A percentile compares a stretch with the other conserved stretches of the same genome.
These are phyloP conservation scores for Trichoderma parareesei DNA, from an alignment of 495 filamentous ascomycete species.

Conservation along the genomic window DNA sequence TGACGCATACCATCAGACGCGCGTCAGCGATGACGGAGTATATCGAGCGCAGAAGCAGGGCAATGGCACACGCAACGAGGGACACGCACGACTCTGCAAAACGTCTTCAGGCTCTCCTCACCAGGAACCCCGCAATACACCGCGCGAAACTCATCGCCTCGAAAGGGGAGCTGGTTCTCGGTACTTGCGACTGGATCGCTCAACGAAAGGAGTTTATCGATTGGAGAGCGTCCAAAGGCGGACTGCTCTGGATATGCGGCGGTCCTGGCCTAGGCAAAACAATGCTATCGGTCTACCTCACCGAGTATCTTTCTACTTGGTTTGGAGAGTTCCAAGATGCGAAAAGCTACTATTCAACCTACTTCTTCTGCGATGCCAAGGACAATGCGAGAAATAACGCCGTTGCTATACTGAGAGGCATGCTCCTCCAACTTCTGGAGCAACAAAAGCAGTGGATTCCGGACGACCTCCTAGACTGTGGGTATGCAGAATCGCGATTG, in stretches of 20 bases:
- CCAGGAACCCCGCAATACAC: neutral
- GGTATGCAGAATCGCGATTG: neutral
- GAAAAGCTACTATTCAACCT: neutral
- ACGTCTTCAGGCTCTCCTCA: neutral
- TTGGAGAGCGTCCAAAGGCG: neutral
- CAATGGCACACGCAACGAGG: neutral
- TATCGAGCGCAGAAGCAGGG: neutral
- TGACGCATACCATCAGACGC: neutral
- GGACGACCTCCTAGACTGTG: too few species aligned
- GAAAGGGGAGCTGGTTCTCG: neutral
- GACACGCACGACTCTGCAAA: too few species aligned
- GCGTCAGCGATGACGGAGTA: neutral
- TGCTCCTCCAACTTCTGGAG: neutral
- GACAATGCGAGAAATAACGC: neutral
- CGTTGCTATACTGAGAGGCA: neutral
- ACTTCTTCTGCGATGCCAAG: slow-evolving; percentile 1
- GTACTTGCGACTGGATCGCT: neutral
- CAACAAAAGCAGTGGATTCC: neutral
- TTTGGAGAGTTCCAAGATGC: too few species aligned
- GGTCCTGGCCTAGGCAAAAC: neutral
- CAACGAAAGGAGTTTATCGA: neutral
- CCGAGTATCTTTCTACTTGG: neutral
- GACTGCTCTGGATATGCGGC: neutral
- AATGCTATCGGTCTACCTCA: neutral
- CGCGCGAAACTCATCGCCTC: neutral